These are phyloP conservation scores for Xylaria longipes DNA, from an alignment of 495 filamentous ascomycete species.

Conservation along the genomic window DNA sequence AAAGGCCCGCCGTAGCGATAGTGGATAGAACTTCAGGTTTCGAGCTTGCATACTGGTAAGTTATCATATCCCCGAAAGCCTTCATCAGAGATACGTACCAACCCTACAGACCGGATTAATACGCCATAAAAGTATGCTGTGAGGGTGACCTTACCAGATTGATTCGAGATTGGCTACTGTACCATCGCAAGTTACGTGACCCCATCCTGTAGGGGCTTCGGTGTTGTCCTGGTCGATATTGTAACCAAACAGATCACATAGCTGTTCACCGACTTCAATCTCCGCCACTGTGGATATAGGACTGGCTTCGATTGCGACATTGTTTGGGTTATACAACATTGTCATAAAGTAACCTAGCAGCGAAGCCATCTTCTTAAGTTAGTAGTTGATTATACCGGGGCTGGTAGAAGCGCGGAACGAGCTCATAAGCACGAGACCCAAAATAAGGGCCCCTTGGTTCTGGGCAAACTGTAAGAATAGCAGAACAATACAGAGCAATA, in stretches of 20 bases:
- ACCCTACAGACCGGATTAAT: conserved; percentile 22
- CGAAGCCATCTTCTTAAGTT: conserved; percentile 26
- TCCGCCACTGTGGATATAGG: conserved; percentile 50
- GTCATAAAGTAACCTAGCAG: conserved; percentile 54
- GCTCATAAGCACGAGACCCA: neutral
- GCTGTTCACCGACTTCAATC: conserved; percentile 50
- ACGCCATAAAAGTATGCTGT: neutral
- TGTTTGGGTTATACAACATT: conserved; percentile 60
- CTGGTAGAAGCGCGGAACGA: neutral
- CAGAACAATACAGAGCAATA: too few relatives aligned
- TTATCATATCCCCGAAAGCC: neutral
- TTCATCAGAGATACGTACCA: neutral
- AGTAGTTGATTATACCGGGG: neutral
- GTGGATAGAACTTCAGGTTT: conserved; percentile 57
- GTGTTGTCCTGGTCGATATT: conserved; percentile 35
- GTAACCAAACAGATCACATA: conserved; percentile 54
- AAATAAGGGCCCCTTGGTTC: neutral
- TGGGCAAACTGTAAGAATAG: too few relatives aligned
- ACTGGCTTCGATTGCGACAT: conserved; percentile 53
- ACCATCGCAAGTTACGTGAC: conserved; percentile 53
- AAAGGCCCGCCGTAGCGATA: conserved; percentile 48
- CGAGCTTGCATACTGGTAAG: conserved; percentile 37
- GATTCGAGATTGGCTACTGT: conserved; percentile 57
- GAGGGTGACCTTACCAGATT: conserved; percentile 42
- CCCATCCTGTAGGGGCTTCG: conserved; percentile 40